Percentiles rank a stretch among this genome's conserved stretches.
Conservation (phyloP, 257 asterid species). For the Solanum phureja region DNA sequence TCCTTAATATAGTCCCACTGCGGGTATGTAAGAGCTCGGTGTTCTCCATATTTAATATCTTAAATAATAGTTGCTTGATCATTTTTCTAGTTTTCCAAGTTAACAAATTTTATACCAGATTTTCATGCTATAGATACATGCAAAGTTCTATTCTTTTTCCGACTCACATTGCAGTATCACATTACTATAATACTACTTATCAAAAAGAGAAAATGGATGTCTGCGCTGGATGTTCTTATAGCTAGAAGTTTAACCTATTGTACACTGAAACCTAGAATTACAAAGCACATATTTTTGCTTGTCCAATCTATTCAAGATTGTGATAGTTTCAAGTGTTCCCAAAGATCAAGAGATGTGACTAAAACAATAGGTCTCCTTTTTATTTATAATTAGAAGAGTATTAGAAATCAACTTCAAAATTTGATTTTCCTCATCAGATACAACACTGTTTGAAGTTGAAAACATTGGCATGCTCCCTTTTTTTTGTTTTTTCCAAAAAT, state of each 20-base stretch:
- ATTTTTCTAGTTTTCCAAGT: neutral
- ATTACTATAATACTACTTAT: neutral
- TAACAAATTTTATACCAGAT: neutral
- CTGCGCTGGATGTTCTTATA: neutral
- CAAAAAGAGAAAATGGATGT: neutral
- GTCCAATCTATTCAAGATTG: neutral
- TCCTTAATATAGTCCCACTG: neutral
- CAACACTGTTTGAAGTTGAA: neutral
- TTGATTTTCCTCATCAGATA: neutral
- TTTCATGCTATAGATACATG: neutral
- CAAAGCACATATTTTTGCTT: neutral
- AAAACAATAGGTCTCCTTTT: neutral
- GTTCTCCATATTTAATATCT: neutral
- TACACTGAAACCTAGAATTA: neutral
- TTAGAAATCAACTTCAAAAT: neutral
- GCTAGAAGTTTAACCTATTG: neutral
- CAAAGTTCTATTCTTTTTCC: neutral
- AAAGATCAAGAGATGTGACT: neutral
- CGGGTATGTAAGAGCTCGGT: neutral
- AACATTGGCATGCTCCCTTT: neutral
- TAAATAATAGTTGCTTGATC: neutral
- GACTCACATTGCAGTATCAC: neutral
- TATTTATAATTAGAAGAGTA: neutral
- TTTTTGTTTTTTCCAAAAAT: neutral
- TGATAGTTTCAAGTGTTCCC: neutral